These are phyloP conservation scores for Nitzschia palea DNA, from an alignment of 108 stramenopile species.

Conservation along the genomic window DNA sequence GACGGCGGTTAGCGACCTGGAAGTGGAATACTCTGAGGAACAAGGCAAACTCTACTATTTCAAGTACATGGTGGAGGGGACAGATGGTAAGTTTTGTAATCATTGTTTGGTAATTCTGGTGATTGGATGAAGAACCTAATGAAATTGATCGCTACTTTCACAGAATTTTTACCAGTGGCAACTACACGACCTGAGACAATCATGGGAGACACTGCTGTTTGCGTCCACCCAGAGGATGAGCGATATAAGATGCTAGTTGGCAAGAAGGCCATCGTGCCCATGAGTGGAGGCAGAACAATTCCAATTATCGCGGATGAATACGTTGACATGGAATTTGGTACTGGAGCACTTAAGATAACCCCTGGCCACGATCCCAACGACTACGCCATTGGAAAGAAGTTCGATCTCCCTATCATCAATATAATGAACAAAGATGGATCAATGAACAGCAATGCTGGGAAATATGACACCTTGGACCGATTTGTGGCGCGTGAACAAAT, in stretches of 20 bases:
- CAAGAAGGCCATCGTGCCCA: conserved; percentile 83
- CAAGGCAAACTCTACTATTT: conserved; percentile 96
- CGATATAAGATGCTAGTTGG: conserved; percentile 92
- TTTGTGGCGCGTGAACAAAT: conserved; percentile 87
- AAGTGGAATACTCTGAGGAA: conserved; percentile 92
- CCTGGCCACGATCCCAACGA: conserved; percentile 98
- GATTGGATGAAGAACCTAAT: no score
- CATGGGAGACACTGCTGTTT: conserved; percentile 94
- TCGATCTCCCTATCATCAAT: conserved; percentile 89
- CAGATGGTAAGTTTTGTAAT: conserved; percentile 52
- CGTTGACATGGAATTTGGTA: conserved; percentile 95
- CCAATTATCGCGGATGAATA: conserved; percentile 95
- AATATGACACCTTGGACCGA: conserved; percentile 90
- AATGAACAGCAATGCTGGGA: conserved; percentile 81
- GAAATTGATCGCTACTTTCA: no score
- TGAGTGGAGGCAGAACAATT: conserved; percentile 76
- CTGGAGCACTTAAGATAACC: conserved; percentile 97
- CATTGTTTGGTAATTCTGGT: no score
- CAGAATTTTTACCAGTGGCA: conserved; percentile 87
- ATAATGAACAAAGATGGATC: conserved; percentile 96
- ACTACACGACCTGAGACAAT: conserved; percentile 97
- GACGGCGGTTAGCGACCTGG: conserved; percentile 97
- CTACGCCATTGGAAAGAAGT: conserved; percentile 93
- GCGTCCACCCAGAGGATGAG: conserved; percentile 94
- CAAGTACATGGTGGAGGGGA: conserved; percentile 88